A percentile compares a stretch with the other conserved stretches of the same genome.
Evolutionary conservation across 331 rosid genomes (phyloP).

Genomic region (Erythrophleum ivorense): DNA sequence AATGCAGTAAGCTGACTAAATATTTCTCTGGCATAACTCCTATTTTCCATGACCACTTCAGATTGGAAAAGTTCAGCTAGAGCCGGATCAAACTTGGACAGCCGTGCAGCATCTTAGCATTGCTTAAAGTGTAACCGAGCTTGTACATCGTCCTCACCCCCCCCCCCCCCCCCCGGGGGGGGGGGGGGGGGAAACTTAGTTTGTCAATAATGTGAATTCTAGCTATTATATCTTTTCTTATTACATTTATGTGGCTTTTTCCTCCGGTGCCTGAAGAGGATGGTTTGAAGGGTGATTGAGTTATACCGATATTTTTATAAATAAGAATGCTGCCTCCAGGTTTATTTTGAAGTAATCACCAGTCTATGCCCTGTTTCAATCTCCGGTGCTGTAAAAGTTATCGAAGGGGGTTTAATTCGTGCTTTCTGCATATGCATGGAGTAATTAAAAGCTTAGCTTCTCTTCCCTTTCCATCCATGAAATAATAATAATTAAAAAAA

Average conservation of each 20-base stretch:
- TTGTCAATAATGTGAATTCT: conserved; percentile 32
- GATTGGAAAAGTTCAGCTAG: conserved; percentile 74
- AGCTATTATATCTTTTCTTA: not conserved
- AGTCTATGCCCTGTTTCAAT: conserved; percentile 39
- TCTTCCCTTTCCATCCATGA: conserved; percentile 44
- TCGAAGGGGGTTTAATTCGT: conserved; percentile 47
- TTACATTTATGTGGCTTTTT: not conserved
- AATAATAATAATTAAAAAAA: no score
- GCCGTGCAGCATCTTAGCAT: conserved; percentile 78
- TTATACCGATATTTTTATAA: not conserved
- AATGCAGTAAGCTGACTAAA: conserved; percentile 14
- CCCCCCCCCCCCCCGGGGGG: no score
- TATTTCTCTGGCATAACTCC: conserved; percentile 15
- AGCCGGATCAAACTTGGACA: conserved; percentile 88
- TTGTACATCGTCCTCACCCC: not conserved
- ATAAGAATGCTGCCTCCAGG: conserved; percentile 25
- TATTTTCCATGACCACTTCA: conserved; percentile 46
- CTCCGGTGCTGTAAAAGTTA: conserved; percentile 48
- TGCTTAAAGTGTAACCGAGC: conserved; percentile 50
- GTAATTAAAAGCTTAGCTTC: conserved; percentile 45
- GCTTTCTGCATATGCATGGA: conserved; percentile 45
- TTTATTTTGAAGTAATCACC: conserved; percentile 28
- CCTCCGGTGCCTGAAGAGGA: not conserved
- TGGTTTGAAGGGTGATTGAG: not conserved
- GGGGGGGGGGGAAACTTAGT: no score